Base-by-base conservation (phyloP, 495 filamentous ascomycete genomes). In the Lichenothelia convexa region DNA sequence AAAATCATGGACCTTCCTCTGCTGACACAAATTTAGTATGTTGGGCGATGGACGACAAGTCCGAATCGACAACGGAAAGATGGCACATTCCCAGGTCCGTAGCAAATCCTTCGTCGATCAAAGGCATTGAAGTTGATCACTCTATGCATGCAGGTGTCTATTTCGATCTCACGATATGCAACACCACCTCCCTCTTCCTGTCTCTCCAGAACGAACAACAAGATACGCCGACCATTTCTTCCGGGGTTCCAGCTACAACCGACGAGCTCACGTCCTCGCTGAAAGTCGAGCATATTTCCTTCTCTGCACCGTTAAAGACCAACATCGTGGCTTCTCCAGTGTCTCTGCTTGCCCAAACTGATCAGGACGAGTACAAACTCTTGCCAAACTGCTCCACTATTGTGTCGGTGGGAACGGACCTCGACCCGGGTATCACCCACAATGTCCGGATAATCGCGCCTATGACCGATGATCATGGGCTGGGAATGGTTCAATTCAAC, bases 341-440 rank as follows among this genome's bases (percentile, higher is more conserved):
- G 3, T 60, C 56, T 12, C 39, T 60, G 3, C 42, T 60, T 6
- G 54, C 45, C 32, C 37, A 50, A 15, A 40, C 58, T 4, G 56
- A 60, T 30, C 40, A 58, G 9, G 52, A 56, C 32, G 57, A 60
- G 32, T 57, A 58, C 33, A 40, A 57, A 12, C 35, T 58, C 4
- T 23, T 57, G 4, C 41, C 48, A 4, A 57, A 58, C 30, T 36
- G 46, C 15, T 43, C 48, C 9, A 44, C 44, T 4, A 41, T 53
- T 4, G 48, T 59, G 8, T 22, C 50, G 1, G 37, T 59, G 24
- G 41, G 54, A 21, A 40, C 35, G 13, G 48, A 48, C 30, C 39
- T 60, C 1, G 37, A 52, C 26, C 33, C 23, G n/a, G 30, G 42
- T 2, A 41, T 26, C 18, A 41, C 42, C 30, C 57, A 59, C 33